Evolutionary conservation across 139 green algal genomes (phyloP).

Genomic region (Desmodesmus armatus): DNA sequence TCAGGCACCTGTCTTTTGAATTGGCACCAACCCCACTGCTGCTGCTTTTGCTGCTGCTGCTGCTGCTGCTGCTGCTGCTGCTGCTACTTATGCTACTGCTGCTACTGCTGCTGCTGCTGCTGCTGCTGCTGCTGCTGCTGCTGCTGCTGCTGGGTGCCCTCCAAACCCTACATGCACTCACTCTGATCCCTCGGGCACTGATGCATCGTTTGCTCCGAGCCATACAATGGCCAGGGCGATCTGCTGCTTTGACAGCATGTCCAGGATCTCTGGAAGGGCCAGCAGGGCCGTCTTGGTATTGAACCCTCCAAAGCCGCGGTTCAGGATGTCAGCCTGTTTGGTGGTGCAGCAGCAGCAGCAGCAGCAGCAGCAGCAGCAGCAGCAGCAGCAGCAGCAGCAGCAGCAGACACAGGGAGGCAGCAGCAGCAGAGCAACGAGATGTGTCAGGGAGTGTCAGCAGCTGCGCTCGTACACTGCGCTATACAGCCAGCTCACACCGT

Average conservation of each 20-base stretch:
- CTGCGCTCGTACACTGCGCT: no score
- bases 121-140: neutral
- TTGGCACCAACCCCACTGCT: neutral
- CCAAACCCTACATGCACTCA: neutral
- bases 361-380: neutral
- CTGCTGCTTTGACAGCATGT: constrained; percentile 71
- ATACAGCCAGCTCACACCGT: no score
- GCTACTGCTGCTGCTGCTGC: neutral
- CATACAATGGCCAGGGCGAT: constrained; percentile 18
- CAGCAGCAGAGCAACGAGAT: no score
- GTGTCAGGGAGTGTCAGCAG: no score
- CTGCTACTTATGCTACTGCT: neutral
- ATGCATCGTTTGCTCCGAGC: constrained; percentile 38
- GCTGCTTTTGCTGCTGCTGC: no score
- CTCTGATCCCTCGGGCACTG: neutral
- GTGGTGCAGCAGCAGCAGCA: neutral
- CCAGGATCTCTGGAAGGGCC: constrained; percentile 62
- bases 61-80: neutral
- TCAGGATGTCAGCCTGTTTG: constrained; percentile 75
- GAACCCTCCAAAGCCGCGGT: constrained; percentile 85
- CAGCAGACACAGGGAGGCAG: no score
- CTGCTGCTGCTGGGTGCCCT: neutral
- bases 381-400: neutral
- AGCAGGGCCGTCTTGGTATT: constrained; percentile 77
- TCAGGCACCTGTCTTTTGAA: neutral